A percentile compares a stretch with the other conserved stretches of the same genome.
Conservation (phyloP, 306 rosid genomes). For the Cicer chorassanicum region DNA sequence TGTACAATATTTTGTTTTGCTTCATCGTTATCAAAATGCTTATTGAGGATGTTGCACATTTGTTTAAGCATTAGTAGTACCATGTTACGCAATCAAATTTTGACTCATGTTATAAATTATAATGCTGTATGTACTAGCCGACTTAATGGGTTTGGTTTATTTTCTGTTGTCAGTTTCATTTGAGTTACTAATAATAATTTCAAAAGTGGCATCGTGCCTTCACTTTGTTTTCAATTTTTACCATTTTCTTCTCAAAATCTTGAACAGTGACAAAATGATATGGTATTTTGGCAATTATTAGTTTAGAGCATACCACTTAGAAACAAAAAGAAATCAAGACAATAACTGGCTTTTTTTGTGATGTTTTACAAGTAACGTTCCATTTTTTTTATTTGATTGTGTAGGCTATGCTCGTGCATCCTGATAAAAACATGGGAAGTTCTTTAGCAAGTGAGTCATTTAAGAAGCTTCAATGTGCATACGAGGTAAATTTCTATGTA, state of each 20-base stretch:
- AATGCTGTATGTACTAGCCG: neutral
- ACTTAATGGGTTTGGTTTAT: constrained; percentile 3
- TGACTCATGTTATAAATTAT: constrained; percentile 1
- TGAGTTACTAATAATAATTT: constrained; percentile 8
- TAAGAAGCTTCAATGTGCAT: constrained; percentile 94
- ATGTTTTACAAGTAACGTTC: constrained; percentile 20
- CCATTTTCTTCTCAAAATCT: constrained; percentile 19
- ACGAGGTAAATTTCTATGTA: constrained; percentile 67
- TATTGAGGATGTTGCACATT: neutral
- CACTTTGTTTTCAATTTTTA: constrained; percentile 2
- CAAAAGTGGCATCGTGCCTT: neutral
- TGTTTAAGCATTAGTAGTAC: neutral
- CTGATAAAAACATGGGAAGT: constrained; percentile 98
- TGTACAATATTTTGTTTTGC: neutral
- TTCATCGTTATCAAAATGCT: constrained; percentile 20
- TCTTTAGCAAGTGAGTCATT: constrained; percentile 89
- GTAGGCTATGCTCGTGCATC: constrained; percentile 99
- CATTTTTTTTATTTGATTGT: constrained; percentile 13
- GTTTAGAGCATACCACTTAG: neutral
- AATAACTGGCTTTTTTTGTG: neutral
- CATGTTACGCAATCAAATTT: neutral
- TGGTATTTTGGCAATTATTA: neutral
- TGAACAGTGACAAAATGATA: constrained; percentile 1
- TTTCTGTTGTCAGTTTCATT: constrained; percentile 5
- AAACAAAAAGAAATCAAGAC: neutral